Conservation (phyloP, 1,284 basidiomycete species). For the Tilletiopsis washingtonensis region DNA sequence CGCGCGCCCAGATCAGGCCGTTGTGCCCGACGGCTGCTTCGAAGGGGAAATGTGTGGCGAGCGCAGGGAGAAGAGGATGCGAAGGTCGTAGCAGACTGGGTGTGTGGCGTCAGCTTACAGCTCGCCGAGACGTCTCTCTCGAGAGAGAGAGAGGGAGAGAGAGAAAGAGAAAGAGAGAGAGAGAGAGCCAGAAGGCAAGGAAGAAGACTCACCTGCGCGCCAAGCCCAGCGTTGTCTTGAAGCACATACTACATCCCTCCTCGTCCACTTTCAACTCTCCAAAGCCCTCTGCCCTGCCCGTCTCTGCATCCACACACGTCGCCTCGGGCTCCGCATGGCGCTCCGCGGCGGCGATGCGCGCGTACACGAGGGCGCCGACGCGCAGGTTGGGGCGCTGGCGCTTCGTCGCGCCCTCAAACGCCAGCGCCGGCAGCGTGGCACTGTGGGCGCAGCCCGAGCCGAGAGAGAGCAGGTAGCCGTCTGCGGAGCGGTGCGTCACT, state of each 20-base stretch:
- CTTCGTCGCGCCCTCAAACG: slow-evolving; percentile 45
- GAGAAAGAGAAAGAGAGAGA: too few relatives aligned
- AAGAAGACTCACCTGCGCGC: slow-evolving; percentile 12
- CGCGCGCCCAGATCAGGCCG: slow-evolving; percentile 36
- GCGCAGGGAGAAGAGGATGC: slow-evolving; percentile 20
- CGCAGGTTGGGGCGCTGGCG: slow-evolving; percentile 40
- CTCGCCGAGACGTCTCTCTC: too few relatives aligned
- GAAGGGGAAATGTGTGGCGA: slow-evolving; percentile 38
- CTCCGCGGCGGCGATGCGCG: slow-evolving; percentile 26
- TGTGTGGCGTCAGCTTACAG: too few relatives aligned
- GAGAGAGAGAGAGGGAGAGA: too few relatives aligned
- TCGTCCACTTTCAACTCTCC: slow-evolving; percentile 37
- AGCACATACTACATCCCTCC: slow-evolving; percentile 16
- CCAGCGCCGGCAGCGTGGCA: slow-evolving; percentile 34
- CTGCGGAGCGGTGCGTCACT: slow-evolving; percentile 33
- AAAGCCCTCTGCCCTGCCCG: slow-evolving; percentile 37
- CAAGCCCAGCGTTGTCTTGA: slow-evolving; percentile 17
- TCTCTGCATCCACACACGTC: slow-evolving; percentile 37
- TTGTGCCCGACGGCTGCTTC: slow-evolving; percentile 42
- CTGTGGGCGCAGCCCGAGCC: slow-evolving; percentile 19
- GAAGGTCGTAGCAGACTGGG: slow-evolving; percentile 12
- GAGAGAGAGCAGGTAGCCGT: slow-evolving; percentile 37
- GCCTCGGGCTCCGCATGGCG: slow-evolving; percentile 39
- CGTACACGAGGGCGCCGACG: slow-evolving; percentile 41
- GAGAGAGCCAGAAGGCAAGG: too few relatives aligned